phyloP scores from a whole-genome alignment of 2,329 filamentous ascomycete species.

The Sordariomycetes sp. region DNA sequence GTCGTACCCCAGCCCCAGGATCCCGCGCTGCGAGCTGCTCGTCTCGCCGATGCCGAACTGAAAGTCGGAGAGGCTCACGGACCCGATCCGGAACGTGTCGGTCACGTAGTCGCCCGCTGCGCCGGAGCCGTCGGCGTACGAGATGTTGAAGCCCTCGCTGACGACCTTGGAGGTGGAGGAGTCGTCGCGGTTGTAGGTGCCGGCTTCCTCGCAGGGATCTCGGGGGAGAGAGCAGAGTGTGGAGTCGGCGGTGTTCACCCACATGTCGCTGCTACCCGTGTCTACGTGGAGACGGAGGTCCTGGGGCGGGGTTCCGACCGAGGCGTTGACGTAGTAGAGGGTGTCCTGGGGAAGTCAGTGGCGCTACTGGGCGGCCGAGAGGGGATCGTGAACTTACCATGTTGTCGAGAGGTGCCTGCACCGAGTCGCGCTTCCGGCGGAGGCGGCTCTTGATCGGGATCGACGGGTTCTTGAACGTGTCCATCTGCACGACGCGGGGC shows the following conservation, averaged over 20 bases:
- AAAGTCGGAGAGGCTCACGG: slow-evolving; percentile 35
- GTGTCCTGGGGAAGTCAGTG: slow-evolving; percentile 29
- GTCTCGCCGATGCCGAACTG: slow-evolving; percentile 65
- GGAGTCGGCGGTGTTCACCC: slow-evolving; percentile 56
- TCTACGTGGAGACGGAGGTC: slow-evolving; percentile 46
- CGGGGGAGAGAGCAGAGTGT: slow-evolving; percentile 35
- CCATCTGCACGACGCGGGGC: slow-evolving; percentile 31
- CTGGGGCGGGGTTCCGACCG: slow-evolving; percentile 49
- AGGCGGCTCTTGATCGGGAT: slow-evolving; percentile 20
- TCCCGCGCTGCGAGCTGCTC: slow-evolving; percentile 50
- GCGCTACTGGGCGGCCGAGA: slow-evolving; percentile 9
- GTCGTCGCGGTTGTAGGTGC: slow-evolving; percentile 54
- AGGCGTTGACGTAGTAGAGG: slow-evolving; percentile 50
- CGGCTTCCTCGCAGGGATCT: slow-evolving; percentile 43
- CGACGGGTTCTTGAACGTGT: slow-evolving; percentile 20
- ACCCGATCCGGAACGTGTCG: slow-evolving; percentile 54
- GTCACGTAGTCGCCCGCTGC: slow-evolving; percentile 69
- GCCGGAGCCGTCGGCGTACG: slow-evolving; percentile 70
- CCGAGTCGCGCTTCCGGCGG: slow-evolving; percentile 8
- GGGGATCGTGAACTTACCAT: slow-evolving; percentile 23
- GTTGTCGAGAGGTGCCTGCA: slow-evolving; percentile 38
- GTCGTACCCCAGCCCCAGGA: slow-evolving; percentile 75
- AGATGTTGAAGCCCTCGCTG: slow-evolving; percentile 71
- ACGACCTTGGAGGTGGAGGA: slow-evolving; percentile 69
- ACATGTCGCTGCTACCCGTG: slow-evolving; percentile 57